phyloP scores from a whole-genome alignment of 352 stramenopile genomes.

The Globisporangium yorkense region DNA sequence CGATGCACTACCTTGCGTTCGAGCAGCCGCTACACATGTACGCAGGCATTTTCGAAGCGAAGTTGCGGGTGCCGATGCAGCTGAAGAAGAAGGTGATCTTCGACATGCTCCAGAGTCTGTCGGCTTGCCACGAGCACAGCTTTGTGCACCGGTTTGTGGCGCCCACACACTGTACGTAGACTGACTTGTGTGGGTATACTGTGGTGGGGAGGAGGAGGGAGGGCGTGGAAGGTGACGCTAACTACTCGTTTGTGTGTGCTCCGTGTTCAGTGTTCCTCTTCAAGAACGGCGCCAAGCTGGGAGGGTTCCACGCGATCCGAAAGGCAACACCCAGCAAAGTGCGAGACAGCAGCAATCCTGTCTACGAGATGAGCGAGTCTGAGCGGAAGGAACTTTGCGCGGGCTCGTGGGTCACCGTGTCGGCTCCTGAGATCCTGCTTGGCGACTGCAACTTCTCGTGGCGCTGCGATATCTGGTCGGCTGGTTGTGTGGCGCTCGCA shows the following conservation, averaged over 20 bases:
- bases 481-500: conserved; percentile 54
- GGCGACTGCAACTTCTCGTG: conserved; percentile 64
- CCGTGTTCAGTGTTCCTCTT: conserved; percentile 59
- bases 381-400: conserved; percentile 75
- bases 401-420: conserved; percentile 57
- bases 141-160: conserved; percentile 81
- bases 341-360: conserved; percentile 23
- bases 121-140: conserved; percentile 55
- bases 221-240: background rate
- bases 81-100: conserved; percentile 67
- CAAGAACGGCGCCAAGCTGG: conserved; percentile 52
- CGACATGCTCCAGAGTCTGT: conserved; percentile 60
- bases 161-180: conserved; percentile 38
- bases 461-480: conserved; percentile 72
- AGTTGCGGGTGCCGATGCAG: conserved; percentile 28
- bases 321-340: conserved; percentile 31
- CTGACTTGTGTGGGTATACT: background rate
- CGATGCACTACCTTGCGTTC: conserved; percentile 73
- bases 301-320: conserved; percentile 65
- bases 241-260: background rate
- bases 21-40: conserved; percentile 77
- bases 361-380: conserved; percentile 63
- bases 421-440: conserved; percentile 68
- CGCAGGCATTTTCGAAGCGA: conserved; percentile 66
- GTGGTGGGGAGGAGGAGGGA: background rate